Base-by-base conservation (phyloP, 768 basidiomycete species). In the Boletus fagicola region DNA sequence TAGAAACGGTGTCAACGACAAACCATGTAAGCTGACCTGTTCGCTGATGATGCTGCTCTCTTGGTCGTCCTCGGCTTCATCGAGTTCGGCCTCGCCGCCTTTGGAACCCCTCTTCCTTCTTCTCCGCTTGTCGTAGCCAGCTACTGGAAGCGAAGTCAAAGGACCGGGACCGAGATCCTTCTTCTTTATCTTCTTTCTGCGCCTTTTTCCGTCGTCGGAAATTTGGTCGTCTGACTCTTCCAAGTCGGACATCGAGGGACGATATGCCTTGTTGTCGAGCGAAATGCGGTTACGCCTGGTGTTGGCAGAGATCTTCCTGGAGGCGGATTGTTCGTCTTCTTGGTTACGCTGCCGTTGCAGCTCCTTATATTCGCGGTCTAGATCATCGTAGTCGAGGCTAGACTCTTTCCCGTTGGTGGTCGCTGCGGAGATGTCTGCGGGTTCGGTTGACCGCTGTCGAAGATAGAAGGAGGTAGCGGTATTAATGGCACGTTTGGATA, bases 261-360 rank as follows among this genome's bases (percentile, higher is more conserved):
- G 81, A 65, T 92, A 94, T 0, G 91, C 91, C 69, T 88, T 90
- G 73, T 92, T 91, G 69, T 93, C 92, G 24, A 75, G 65, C 0
- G 87, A 88, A 59, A 91, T 89, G 33, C 86, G 83, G 62, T 79
- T 80, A 26, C 84, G 81, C 67, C 77, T 82, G 59, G 78, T 74
- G 9, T 64, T 65, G 1, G 74, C 65, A 24, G 64, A 59, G 11
- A 69, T 59, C 67, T 72, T 72, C 71, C 72, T 68, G 64, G 75
- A 55, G 64, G 71, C 28, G 66, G 60, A 49, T 18, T 71, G 65
- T 3, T 68, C 65, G 40, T 56, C 59, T 9, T 64, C 64, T 8
- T 61, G 65, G 53, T 58, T 9, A 49, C 48, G 57, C 62, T 72
- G 72, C 47, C 54, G 65, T 31, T 72, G 69, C 44, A 66, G 57